Base-by-base conservation (phyloP, 1,284 basidiomycete species). In the Phylloporus sp. region DNA sequence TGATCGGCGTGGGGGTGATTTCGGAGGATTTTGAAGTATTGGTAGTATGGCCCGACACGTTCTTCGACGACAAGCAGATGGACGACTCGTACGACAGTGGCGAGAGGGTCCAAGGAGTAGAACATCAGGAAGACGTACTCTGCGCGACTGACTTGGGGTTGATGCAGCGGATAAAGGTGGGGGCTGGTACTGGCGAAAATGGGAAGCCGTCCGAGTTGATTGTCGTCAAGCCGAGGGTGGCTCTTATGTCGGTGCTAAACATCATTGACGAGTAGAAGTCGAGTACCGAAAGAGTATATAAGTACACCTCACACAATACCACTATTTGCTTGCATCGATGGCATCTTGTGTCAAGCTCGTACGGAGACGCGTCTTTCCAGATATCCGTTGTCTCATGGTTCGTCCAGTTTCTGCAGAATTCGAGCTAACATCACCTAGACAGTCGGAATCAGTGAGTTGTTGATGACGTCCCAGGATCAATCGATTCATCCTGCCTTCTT, bases 11-110 rank as follows among this genome's bases (percentile, higher is more conserved):
- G 64, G 32, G 71, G 23, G 56, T 74, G 27, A 27, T 74, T 17
- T 71, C 68, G 19, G 71, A 73, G 19, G 73, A 74, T 41, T 73
- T 74, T 32, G 71, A 71, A 15, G 66, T 72, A n/a, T 5, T 70
- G 37, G 67, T 70, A 17, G 55, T 58, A 2, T 61, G 62, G 64
- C 72, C 72, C 17, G 70, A 66, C 23, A 15, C n/a, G n/a, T n/a
- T 1, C 6, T 74, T 68, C 6, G 59, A 74, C 5, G 68, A 66
- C 14, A 65, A 61, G 57, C n/a, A 8, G 49, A 72, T 69, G 71
- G 71, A 72, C 23, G 72, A 72, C 37, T 53, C 68, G 17, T 61
- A 74, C 7, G 70, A 67, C 14, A 65, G 69, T 15, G 71, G 67
- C 2, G 68, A 70, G 4, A 56, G 70, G 20, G 27, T 8, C 1